phyloP scores from a whole-genome alignment of 495 filamentous ascomycete genomes.

The Talaromyces stipitatus region DNA sequence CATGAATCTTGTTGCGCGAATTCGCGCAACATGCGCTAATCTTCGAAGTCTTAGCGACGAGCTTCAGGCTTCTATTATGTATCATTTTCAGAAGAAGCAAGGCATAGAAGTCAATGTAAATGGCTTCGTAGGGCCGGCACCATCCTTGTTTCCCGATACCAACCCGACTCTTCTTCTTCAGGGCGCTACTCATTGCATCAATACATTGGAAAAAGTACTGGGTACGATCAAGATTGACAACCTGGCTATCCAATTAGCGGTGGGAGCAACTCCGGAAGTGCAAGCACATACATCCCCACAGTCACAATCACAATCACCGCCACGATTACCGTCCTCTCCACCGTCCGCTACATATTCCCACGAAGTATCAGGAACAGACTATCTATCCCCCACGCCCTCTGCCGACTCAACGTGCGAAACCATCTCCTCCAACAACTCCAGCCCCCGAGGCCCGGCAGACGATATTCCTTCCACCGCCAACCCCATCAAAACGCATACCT shows the following conservation, averaged over 20 bases:
- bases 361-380: not conserved
- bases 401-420: slow-evolving; percentile 6
- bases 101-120: slow-evolving; percentile 5
- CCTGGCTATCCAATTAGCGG: not conserved
- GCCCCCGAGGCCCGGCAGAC: not conserved
- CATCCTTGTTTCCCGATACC: slow-evolving; percentile 20
- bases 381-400: slow-evolving; percentile 1
- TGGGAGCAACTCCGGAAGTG: not conserved
- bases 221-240: not conserved
- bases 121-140: slow-evolving; percentile 20
- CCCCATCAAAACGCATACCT: not conserved
- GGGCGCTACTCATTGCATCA: slow-evolving; percentile 18
- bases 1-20: slow-evolving; percentile 10
- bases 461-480: not conserved
- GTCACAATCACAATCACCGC: not conserved
- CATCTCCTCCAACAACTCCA: not conserved
- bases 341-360: not conserved
- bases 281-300: not conserved
- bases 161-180: slow-evolving; percentile 17
- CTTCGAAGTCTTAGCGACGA: slow-evolving; percentile 21
- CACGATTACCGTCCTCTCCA: not conserved
- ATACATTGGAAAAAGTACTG: not conserved
- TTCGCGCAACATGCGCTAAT: slow-evolving; percentile 17
- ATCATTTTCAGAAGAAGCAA: slow-evolving; percentile 9
- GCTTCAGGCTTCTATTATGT: slow-evolving; percentile 18